Base-by-base conservation (phyloP, 2,329 filamentous ascomycete species). In the Tolypocladium endophyticum region DNA sequence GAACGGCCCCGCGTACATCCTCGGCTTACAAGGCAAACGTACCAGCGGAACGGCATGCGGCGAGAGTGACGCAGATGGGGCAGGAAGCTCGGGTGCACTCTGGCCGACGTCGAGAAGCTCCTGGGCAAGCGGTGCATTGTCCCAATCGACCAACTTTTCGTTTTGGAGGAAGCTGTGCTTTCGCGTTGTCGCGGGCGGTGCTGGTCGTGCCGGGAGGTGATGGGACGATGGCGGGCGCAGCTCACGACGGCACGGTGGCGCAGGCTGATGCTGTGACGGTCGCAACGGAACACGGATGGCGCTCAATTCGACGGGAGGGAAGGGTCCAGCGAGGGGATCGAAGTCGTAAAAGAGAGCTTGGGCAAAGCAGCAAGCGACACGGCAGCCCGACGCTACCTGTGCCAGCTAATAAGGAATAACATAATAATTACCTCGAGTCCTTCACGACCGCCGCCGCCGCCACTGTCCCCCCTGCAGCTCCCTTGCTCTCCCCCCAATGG, bases 71-170 rank as follows among this genome's bases (percentile, higher is more conserved):
- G 69, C 55, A 72, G 60, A 58, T 70, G 68, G 39, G 70, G 69
- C 45, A 73, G 67, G 64, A 70, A 68, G 63, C 64, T 69, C 35
- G 70, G 70, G 59, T 73, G 69, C 50, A 72, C 69, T 55, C 66
- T 70, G 41, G 71, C 70, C 30, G 72, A 68, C 30, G 71, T 70
- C 53, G 72, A 72, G 65, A 74, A 72, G 54, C 63, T 61, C 60
- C 70, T 66, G 1, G 67, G 64, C 28, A 60, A 58, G 58, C 62
- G 60, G 25, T 54, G 58, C 62, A 64, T 63, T 28, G 43, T 41
- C 23, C 12, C 18, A 33, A 25, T 8, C 23, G 54, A n/a, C 28
- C 28, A 28, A 7, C 18, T 35, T 12, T n/a, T 18, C 11, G 35
- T 6, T 2, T 6, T 2, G 20, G 16, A 14, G 14, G 38, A 39